Percentiles rank a stretch among this genome's conserved stretches.
These are phyloP conservation scores for Tolypocladium guangdongense DNA, from an alignment of 2,329 filamentous ascomycete genomes.

Conservation along the genomic window DNA sequence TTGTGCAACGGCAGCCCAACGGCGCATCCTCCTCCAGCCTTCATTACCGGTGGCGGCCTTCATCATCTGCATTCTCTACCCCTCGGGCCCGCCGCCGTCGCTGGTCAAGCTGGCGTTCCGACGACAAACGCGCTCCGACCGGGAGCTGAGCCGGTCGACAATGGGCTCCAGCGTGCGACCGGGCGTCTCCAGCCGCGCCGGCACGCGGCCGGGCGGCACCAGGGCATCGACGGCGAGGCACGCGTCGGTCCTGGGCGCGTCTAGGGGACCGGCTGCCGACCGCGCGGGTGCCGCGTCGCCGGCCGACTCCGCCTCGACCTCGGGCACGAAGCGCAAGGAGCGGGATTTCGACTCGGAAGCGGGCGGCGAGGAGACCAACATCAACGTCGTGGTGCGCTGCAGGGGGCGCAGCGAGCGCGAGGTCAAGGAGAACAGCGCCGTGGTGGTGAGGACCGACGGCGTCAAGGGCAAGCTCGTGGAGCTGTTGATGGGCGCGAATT, in stretches of 20 bases:
- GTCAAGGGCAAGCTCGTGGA: constrained; percentile 76
- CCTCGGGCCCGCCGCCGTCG: background rate
- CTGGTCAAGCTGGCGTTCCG: constrained; percentile 18
- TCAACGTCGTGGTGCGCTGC: constrained; percentile 93
- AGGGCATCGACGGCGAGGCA: constrained; percentile 11
- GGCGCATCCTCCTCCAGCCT: background rate
- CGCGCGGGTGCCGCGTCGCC: constrained; percentile 50
- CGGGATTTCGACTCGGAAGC: constrained; percentile 63
- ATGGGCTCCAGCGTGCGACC: constrained; percentile 20
- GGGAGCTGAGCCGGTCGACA: constrained; percentile 23
- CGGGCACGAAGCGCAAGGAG: constrained; percentile 72
- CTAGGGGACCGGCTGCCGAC: constrained; percentile 7
- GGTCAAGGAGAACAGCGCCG: constrained; percentile 85
- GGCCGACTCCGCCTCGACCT: constrained; percentile 49
- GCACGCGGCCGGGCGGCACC: constrained; percentile 13
- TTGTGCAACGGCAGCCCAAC: background rate
- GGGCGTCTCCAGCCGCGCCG: constrained; percentile 12
- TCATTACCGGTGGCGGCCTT: background rate
- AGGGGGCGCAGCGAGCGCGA: constrained; percentile 88
- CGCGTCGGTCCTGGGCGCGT: constrained; percentile 9
- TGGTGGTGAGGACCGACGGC: constrained; percentile 82
- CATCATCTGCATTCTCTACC: background rate
- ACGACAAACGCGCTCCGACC: constrained; percentile 25
- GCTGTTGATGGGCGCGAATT: constrained; percentile 83
- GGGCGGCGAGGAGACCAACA: constrained; percentile 76